Base-by-base conservation (phyloP, 2,329 filamentous ascomycete species). In the Colletotrichum cuscutae region DNA sequence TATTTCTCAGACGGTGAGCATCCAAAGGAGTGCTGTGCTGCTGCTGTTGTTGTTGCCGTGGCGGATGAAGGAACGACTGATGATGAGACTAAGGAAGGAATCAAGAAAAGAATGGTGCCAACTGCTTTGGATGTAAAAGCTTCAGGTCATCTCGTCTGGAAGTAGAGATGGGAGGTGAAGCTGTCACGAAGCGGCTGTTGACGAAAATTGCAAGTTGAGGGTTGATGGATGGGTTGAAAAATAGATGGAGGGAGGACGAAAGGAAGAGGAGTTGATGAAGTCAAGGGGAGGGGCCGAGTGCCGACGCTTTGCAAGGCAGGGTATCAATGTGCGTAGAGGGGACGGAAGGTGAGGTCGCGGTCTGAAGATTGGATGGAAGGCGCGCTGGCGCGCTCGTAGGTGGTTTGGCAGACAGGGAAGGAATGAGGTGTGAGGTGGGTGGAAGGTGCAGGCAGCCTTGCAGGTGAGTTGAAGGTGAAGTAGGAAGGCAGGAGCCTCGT, bases 51-150 rank as follows among this genome's bases (percentile, higher is more conserved):
- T 62, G 42, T 42, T 35, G 32, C 32, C 24, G 32, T 49, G 60
- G 22, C 26, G n/a, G 46, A 62, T 70, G 61, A 46, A 63, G 46
- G 49, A 68, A 68, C 35, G 49, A 28, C 49, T 57, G 49, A 54
- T 56, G 56, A 24, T 63, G 58, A 69, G 68, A 32, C 57, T 46
- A 24, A 4, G 66, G 66, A 68, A 58, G 53, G 56, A 28, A 58
- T 53, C 54, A 37, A 42, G 32, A 32, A 65, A 53, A 56, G 49
- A 52, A 42, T 54, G 62, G 22, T 53, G 32, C 35, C 57, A 42
- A 13, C 26, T 52, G 26, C 37, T 35, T 22, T 54, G 37, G n/a
- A 37, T 52, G 54, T 35, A 52, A 24, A 30, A 54, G 49, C 56
- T 53, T 61, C 65, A 49, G 42, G 22, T 68, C 37, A 61, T 37